Percentiles rank a stretch among this genome's conserved stretches.
These are phyloP conservation scores for Fusarium coicis DNA, from an alignment of 2,329 filamentous ascomycete genomes.

Conservation along the genomic window DNA sequence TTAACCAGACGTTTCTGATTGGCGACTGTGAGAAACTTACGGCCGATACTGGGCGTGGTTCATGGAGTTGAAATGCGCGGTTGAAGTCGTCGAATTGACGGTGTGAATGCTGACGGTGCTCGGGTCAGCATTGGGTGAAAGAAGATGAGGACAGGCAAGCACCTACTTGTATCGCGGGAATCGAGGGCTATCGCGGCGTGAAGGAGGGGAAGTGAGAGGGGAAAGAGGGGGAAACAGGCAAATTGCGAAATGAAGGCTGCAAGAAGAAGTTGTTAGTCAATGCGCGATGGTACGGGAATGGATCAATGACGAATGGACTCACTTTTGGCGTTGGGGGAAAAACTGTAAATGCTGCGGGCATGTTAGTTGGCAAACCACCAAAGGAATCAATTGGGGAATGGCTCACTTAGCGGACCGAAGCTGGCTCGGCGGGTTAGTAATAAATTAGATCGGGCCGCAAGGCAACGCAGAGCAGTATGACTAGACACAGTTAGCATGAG, in stretches of 20 bases:
- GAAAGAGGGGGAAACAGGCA: not conserved
- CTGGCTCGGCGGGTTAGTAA: not conserved
- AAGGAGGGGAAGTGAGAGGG: not conserved
- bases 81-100: rapidly evolving
- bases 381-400: not conserved
- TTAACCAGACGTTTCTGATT: rapidly evolving
- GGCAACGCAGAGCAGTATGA: not conserved
- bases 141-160: rapidly evolving
- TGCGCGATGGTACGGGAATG: not conserved
- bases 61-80: not conserved
- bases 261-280: not conserved
- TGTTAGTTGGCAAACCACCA: not conserved
- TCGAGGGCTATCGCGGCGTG: not conserved
- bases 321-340: not conserved
- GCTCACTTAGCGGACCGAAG: not conserved
- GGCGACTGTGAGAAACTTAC: rapidly evolving
- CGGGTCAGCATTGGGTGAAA: not conserved
- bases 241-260: not conserved
- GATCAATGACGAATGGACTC: not conserved
- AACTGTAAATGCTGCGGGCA: not conserved
- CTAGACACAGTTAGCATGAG: not conserved
- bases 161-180: not conserved
- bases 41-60: rapidly evolving
- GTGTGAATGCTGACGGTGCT: not conserved
- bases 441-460: not conserved